These are phyloP conservation scores for Aegle marmelos DNA, from an alignment of 345 rosid species.

Conservation along the genomic window DNA sequence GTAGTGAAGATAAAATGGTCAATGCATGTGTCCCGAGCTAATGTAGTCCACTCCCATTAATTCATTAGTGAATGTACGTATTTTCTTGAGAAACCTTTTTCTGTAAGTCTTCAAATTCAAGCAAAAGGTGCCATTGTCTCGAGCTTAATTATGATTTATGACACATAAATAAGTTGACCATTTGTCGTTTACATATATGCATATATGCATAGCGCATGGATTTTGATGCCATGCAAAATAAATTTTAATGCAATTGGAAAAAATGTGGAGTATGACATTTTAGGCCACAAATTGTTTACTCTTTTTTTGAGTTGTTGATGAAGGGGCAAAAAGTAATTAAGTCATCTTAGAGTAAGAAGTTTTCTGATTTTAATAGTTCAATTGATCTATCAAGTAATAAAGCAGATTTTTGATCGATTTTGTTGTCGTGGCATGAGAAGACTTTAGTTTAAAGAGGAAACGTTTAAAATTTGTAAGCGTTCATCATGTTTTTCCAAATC, in stretches of 20 bases:
- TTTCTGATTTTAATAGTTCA: neutral
- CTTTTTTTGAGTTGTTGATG: neutral
- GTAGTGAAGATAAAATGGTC: neutral
- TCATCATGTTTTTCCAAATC: too few relatives aligned
- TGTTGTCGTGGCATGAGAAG: too few relatives aligned
- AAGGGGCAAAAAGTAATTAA: neutral
- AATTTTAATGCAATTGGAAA: neutral
- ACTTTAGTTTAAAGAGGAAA: too few relatives aligned
- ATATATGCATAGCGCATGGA: neutral
- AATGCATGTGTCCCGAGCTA: too few relatives aligned
- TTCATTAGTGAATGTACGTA: neutral
- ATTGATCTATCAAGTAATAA: neutral
- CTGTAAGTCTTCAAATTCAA: neutral
- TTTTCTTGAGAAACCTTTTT: neutral
- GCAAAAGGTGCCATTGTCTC: constrained; percentile 3
- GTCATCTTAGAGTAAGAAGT: too few relatives aligned
- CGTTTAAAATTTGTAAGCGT: too few relatives aligned
- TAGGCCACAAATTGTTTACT: neutral
- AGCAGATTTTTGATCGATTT: too few relatives aligned
- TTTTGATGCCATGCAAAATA: neutral
- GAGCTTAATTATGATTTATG: neutral
- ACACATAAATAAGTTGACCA: neutral
- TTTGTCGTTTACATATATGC: neutral
- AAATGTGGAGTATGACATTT: neutral
- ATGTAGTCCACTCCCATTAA: neutral